Evolutionary conservation across 306 rosid species (phyloP), one percentile per base, ranked within the genome.

Genomic region (Urtica urens): DNA sequence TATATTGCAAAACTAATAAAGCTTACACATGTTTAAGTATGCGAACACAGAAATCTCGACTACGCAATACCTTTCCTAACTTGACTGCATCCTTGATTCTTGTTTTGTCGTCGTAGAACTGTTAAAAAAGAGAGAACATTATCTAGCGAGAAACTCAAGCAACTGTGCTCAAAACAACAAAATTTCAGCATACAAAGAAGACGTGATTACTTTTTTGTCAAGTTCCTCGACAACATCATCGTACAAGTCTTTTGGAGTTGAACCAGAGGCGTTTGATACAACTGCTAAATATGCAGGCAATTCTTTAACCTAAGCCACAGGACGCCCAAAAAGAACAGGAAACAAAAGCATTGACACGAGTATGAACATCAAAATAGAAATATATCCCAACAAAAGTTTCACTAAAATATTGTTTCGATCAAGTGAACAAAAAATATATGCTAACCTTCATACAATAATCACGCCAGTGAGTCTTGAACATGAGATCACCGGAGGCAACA

Each of bases 161-260:
- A n/a, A n/a, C n/a, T n/a, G n/a, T n/a, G n/a, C n/a, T n/a, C n/a
- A n/a, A n/a, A n/a, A n/a, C n/a, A n/a, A n/a, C n/a, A n/a, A n/a
- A n/a, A n/a, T n/a, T n/a, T n/a, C n/a, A n/a, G n/a, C n/a, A n/a
- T n/a, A n/a, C n/a, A n/a, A n/a, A n/a, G n/a, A n/a, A n/a, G n/a
- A n/a, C n/a, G n/a, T n/a, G 52, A 65, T 64, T 65, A 87, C 96
- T 72, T 83, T 86, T 74, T 87, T 83, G 50, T 73, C 79, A 17
- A 87, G 76, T 65, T 83, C 96, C 68, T 87, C 94, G 23, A 69
- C 78, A 63, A 78, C 83, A 73, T 83, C 96, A 69, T 80, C 93
- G 59, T 78, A 87, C 55, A 87, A 70, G 57, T 83, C 94, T 61
- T 87, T 87, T 11, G 96, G 74, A 60, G 88, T 87, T 67, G 94